Evolutionary conservation across 1,139 yeast genomes (phyloP).

Genomic region (Blastobotrys ciferrii): DNA sequence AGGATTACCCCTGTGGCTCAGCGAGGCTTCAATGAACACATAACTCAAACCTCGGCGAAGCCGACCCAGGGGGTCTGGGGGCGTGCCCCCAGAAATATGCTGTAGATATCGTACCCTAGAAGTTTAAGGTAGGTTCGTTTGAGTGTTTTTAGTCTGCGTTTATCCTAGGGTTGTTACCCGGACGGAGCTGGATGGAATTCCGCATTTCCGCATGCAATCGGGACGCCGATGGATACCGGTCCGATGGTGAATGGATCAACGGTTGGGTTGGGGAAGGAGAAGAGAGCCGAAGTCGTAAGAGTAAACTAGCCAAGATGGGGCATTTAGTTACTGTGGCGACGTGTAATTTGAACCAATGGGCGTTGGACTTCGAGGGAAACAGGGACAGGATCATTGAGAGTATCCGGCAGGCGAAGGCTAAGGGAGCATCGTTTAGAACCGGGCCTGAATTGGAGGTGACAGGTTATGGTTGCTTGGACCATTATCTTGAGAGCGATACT

Average conservation of each 20-base stretch:
- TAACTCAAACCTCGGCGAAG: too few species aligned
- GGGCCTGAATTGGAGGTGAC: conserved; percentile 96
- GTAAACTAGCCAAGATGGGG: conserved; percentile 50
- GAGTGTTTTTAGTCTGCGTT: too few species aligned
- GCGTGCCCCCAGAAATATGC: too few species aligned
- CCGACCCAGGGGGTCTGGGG: too few species aligned
- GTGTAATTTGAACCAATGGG: conserved; percentile 91
- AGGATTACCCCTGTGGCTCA: too few species aligned
- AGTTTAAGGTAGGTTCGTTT: too few species aligned
- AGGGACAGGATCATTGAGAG: conserved; percentile 84
- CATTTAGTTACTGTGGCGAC: conserved; percentile 58
- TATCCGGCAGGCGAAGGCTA: conserved; percentile 68
- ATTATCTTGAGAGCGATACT: conserved; percentile 85
- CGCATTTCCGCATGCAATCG: not conserved
- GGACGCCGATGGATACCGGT: not conserved
- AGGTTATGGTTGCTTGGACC: conserved; percentile 92
- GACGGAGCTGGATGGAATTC: not conserved
- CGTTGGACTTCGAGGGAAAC: conserved; percentile 95
- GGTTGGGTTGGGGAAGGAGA: not conserved
- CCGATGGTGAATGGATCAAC: not conserved
- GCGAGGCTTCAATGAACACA: too few species aligned
- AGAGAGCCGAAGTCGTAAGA: not conserved
- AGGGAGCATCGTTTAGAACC: conserved; percentile 79
- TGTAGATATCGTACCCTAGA: too few species aligned
- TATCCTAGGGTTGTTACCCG: too few species aligned